Base-by-base conservation (phyloP, 129 eudicot species). In the Helianthus tuberosus region DNA sequence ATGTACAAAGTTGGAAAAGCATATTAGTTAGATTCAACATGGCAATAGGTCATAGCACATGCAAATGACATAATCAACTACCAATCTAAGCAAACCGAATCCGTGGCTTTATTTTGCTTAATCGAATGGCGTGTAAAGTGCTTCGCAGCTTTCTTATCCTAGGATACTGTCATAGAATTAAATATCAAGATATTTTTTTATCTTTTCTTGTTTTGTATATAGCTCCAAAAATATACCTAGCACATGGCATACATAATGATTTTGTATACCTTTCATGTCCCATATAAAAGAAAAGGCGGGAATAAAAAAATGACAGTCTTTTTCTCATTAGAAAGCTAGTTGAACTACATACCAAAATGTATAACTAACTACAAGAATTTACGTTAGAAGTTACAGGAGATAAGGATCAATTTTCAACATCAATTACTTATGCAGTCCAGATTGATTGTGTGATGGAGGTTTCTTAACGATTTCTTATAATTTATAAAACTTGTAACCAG, bases 11-110 rank as follows among this genome's bases (percentile, higher is more conserved):
- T n/a, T 36, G 60, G 38, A 29, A 50, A 74, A 48, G 61, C 51
- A 74, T 44, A 25, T 46, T 46, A 23, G 9, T 11, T 15, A 20
- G 20, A 48, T 38, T 48, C 51, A 17, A 66, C 15, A 11, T 75
- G 38, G 49, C 59, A 62, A 47, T 64, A 63, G 1, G 51, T 58
- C 74, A 57, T 69, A 57, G 47, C 75, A 68, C 75, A 67, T 76
- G 68, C 52, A 27, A 38, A 13, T 36, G 27, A 64, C 79, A 64
- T 50, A 16, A 39, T 10, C 17, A 60, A 60, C 43, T 15, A 43
- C 11, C 47, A 8, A 61, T 1, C 2, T 29, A 61, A 13, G 23
- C 10, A 61, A 61, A 32, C 44, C 20, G 16, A 10, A 29, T 13
- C 20, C 11, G 11, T 59, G 39, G 12, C 16, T 59, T 27, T 59